A percentile compares a stretch with the other conserved stretches of the same genome.
Evolutionary conservation across 1,284 basidiomycete species (phyloP).

Genomic region (Ceratobasidium sp.): DNA sequence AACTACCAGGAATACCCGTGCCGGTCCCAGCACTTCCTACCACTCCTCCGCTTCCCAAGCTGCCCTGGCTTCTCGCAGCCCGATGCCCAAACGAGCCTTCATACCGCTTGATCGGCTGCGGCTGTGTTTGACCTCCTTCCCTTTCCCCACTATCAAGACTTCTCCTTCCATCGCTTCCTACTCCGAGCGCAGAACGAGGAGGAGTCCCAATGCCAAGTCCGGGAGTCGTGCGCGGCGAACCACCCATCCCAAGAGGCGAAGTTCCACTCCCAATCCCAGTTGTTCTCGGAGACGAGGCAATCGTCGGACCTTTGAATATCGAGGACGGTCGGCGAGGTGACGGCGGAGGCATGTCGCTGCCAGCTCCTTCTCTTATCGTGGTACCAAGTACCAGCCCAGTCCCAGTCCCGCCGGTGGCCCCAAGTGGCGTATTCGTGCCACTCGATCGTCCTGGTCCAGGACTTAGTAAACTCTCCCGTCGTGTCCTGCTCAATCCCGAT

Average conservation of each 20-base stretch:
- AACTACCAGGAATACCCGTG: background rate
- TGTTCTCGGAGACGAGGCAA: conserved; percentile 25
- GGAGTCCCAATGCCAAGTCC: conserved; percentile 28
- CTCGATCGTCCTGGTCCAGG: background rate
- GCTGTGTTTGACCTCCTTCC: background rate
- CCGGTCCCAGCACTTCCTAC: background rate
- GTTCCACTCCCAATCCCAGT: background rate
- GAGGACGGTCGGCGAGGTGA: conserved; percentile 11
- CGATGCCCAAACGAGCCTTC: conserved; percentile 31
- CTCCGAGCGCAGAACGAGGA: conserved; percentile 2
- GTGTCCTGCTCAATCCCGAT: conserved; percentile 24
- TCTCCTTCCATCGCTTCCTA: background rate
- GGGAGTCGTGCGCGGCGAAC: conserved; percentile 21
- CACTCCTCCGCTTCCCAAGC: conserved; percentile 22
- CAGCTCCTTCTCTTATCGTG: background rate
- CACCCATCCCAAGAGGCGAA: conserved; percentile 7
- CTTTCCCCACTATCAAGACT: background rate
- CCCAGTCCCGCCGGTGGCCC: background rate
- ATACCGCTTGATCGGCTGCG: conserved; percentile 38
- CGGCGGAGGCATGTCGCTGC: background rate
- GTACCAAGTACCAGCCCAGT: background rate
- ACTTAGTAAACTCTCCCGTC: conserved; percentile 18
- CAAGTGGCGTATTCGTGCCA: background rate
- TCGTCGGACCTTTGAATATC: conserved; percentile 16
- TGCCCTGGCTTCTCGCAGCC: conserved; percentile 4